Percentiles rank a stretch among this genome's conserved stretches.
These are phyloP conservation scores for Rhodotorula toruloides DNA, from an alignment of 768 basidiomycete species.

Conservation along the genomic window DNA sequence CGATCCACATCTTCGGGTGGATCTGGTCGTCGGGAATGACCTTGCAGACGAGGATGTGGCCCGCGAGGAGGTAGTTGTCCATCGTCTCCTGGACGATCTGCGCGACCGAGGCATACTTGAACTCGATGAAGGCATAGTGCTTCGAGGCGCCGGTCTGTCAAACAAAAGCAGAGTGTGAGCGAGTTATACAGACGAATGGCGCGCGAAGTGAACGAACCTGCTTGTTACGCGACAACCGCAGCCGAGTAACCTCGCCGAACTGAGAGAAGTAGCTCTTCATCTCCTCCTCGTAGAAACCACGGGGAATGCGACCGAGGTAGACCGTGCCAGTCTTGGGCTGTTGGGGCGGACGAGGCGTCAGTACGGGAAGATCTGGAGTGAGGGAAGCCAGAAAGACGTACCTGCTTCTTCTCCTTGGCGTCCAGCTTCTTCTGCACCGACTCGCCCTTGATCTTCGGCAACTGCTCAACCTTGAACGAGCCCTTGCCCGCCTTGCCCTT, in stretches of 20 bases:
- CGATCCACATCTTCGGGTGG: constrained; percentile 90
- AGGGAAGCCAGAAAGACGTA: background rate
- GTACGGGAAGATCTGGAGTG: background rate
- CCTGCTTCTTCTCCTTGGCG: constrained; percentile 35
- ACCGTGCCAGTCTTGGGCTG: constrained; percentile 66
- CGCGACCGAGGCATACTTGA: constrained; percentile 79
- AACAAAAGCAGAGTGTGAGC: background rate
- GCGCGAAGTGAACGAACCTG: constrained; percentile 53
- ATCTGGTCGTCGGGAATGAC: constrained; percentile 81
- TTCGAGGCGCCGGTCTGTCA: constrained; percentile 91
- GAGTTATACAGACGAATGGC: background rate
- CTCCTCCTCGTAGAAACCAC: constrained; percentile 96
- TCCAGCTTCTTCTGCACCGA: constrained; percentile 35
- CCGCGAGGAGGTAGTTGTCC: constrained; percentile 95
- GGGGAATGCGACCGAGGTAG: constrained; percentile 83
- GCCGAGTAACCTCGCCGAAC: constrained; percentile 81
- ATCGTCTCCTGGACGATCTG: constrained; percentile 96
- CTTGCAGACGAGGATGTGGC: constrained; percentile 87
- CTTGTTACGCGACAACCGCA: constrained; percentile 88
- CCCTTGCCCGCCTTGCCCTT: constrained; percentile 4
- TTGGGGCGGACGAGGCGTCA: background rate
- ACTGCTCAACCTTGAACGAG: constrained; percentile 11
- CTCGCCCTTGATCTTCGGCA: constrained; percentile 37
- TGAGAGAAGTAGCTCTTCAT: constrained; percentile 88
- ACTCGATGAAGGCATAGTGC: constrained; percentile 95